These are phyloP conservation scores for Circinella umbellata DNA, from an alignment of 371 early-diverging fungal genomes.

Conservation along the genomic window DNA sequence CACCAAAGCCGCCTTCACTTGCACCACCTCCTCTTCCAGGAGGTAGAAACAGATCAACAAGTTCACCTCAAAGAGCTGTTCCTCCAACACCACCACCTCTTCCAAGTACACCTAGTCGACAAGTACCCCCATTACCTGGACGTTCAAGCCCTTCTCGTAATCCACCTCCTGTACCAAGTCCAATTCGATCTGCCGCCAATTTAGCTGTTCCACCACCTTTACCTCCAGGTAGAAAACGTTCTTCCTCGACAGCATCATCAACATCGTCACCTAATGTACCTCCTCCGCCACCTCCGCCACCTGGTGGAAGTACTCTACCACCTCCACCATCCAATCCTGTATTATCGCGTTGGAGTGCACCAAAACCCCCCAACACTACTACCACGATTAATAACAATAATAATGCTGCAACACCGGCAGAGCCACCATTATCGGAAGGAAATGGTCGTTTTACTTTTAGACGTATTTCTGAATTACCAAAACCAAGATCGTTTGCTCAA, in stretches of 20 bases:
- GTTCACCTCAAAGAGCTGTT: constrained; percentile 48
- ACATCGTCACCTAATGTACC: constrained; percentile 12
- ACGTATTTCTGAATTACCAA: constrained; percentile 34
- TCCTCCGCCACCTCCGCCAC: constrained; percentile 22
- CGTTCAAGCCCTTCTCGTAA: constrained; percentile 20
- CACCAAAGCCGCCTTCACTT: constrained; percentile 11
- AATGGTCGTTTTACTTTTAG: constrained; percentile 42
- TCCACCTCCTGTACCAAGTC: constrained; percentile 14
- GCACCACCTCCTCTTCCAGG: constrained; percentile 41
- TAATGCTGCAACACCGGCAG: constrained; percentile 7
- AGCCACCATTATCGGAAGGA: constrained; percentile 39
- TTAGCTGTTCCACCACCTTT: constrained; percentile 39
- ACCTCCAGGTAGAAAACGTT: constrained; percentile 42
- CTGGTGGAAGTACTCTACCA: constrained; percentile 13
- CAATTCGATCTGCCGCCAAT: constrained; percentile 14
- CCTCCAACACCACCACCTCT: constrained; percentile 49
- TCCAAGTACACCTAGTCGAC: constrained; percentile 24
- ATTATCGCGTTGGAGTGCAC: neutral
- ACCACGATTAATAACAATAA: neutral
- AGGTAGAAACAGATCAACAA: constrained; percentile 44
- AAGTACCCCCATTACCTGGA: constrained; percentile 21
- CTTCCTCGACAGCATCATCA: constrained; percentile 29
- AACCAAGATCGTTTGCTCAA: constrained; percentile 28
- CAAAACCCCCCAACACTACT: neutral
- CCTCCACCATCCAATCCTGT: constrained; percentile 25